These are phyloP conservation scores for Mucor saturninus DNA, from an alignment of 371 early-diverging fungal genomes.

Conservation along the genomic window DNA sequence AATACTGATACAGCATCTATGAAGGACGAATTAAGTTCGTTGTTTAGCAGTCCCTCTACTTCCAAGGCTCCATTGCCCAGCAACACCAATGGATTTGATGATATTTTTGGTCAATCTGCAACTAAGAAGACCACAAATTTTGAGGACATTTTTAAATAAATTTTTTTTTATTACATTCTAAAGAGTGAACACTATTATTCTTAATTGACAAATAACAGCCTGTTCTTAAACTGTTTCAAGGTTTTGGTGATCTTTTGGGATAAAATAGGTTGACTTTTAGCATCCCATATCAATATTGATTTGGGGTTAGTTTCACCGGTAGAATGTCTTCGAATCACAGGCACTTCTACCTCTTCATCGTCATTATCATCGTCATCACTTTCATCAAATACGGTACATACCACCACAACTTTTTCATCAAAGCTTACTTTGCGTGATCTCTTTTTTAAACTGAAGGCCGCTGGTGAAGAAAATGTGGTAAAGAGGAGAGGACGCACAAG, in stretches of 20 bases:
- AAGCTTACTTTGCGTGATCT: constrained; percentile 33
- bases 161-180: not conserved
- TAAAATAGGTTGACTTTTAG: not conserved
- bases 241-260: constrained; percentile 13
- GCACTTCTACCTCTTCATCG: not conserved
- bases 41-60: constrained; percentile 31
- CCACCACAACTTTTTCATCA: constrained; percentile 34
- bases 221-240: constrained; percentile 22
- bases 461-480: constrained; percentile 30
- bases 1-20: constrained; percentile 19
- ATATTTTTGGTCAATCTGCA: constrained; percentile 17
- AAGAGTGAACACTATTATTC: not conserved
- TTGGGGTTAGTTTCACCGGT: constrained; percentile 24
- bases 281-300: constrained; percentile 26
- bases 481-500: constrained; percentile 28
- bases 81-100: constrained; percentile 19
- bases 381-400: constrained; percentile 31
- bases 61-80: constrained; percentile 18
- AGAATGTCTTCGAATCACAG: constrained; percentile 21
- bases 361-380: constrained; percentile 1
- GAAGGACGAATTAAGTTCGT: constrained; percentile 44
- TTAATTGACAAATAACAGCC: constrained; percentile 5
- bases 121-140: constrained; percentile 7
- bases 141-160: constrained; percentile 23
- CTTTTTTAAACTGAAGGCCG: constrained; percentile 14